phyloP scores from a whole-genome alignment of 371 early-diverging fungal species.

The Actinomucor elegans region DNA sequence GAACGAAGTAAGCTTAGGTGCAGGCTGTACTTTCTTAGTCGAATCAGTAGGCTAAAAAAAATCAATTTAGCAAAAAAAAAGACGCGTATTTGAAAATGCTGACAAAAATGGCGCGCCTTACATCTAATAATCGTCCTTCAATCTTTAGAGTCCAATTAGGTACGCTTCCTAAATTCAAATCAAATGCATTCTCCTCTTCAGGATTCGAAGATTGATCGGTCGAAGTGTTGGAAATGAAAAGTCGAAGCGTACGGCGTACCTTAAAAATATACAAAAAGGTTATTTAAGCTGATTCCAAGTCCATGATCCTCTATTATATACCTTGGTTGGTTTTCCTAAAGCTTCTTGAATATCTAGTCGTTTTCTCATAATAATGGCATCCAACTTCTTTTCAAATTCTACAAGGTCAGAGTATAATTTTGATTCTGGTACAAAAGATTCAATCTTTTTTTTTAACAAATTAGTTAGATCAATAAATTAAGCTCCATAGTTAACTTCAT shows the following conservation, averaged over 20 bases:
- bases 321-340: slow-evolving; percentile 72
- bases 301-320: slow-evolving; percentile 13
- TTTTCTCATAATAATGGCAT: slow-evolving; percentile 88
- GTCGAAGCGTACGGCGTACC: slow-evolving; percentile 80
- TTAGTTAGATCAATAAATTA: background rate
- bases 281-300: background rate
- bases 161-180: slow-evolving; percentile 52
- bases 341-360: slow-evolving; percentile 88
- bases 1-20: slow-evolving; percentile 85
- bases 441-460: slow-evolving; percentile 58
- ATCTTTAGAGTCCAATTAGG: slow-evolving; percentile 94
- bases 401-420: slow-evolving; percentile 81
- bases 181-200: slow-evolving; percentile 51
- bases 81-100: too few relatives aligned
- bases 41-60: slow-evolving; percentile 40
- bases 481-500: background rate
- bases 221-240: slow-evolving; percentile 88
- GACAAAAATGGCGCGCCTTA: too few relatives aligned
- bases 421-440: slow-evolving; percentile 90
- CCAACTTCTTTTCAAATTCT: slow-evolving; percentile 86
- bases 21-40: slow-evolving; percentile 55
- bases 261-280: slow-evolving; percentile 12
- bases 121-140: slow-evolving; percentile 86
- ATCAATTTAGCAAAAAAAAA: too few relatives aligned
- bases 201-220: slow-evolving; percentile 52